Base-by-base conservation (phyloP, 345 rosid genomes). In the Lepidium aucheri region DNA sequence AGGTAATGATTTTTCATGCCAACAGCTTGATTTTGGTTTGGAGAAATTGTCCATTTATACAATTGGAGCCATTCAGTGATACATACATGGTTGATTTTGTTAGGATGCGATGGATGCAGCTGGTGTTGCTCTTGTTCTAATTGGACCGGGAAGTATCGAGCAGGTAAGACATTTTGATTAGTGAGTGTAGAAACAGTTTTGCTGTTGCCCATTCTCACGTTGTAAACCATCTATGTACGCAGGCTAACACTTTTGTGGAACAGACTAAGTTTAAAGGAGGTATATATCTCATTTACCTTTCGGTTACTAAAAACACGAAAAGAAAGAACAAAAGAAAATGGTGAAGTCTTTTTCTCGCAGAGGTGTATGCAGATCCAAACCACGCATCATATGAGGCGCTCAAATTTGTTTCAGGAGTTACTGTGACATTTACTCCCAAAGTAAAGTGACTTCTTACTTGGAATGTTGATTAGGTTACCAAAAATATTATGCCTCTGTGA, bases 221-320 rank as follows among this genome's bases (percentile, higher is more conserved):
- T 26, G 24, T 13, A 18, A 39, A n/a, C 30, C 30, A 26, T 26
- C 30, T 26, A 26, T 40, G 12, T 44, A 13, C 82, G 87, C 87
- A 90, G 98, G 98, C 97, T 59, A 86, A 77, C 43, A 45, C 90
- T 36, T 90, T 88, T 80, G 78, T 69, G 10, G 92, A 83, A 75
- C 97, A 88, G 77, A 90, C 92, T 45, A 93, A 88, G 53, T 90
- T 93, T 49, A 58, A 82, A 79, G 98, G 97, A 86, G 98, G 98
- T 86, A 72, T 69, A 69, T 30, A 43, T 70, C 47, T 41, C 26
- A 44, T 8, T 54, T 58, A 50, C 13, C 13, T 20, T 51, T 32
- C 33, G 38, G 9, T 10, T 52, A 6, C 41, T 42, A 1, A 3
- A 11, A 24, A 24, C 26, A n/a, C 30, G 30, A 26, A 26, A 26